A percentile compares a stretch with the other conserved stretches of the same genome.
These are phyloP conservation scores for Tetracentron sinense DNA, from an alignment of 164 flowering plant species.

Conservation along the genomic window DNA sequence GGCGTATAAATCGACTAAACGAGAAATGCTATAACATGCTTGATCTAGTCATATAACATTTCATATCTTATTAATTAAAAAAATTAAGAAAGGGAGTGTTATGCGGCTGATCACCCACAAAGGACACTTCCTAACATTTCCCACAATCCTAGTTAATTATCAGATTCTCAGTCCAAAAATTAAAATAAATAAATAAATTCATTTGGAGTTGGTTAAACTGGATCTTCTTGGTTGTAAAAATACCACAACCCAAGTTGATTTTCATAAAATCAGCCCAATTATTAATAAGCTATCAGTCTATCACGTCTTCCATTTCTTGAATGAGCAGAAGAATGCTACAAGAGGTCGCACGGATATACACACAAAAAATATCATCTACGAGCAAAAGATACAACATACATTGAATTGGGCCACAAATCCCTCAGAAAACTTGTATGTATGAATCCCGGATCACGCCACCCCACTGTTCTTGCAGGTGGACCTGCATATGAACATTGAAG, in stretches of 20 bases:
- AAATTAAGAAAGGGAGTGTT: too few relatives aligned
- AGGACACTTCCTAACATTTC: background rate
- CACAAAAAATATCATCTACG: background rate
- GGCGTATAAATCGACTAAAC: background rate
- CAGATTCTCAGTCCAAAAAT: background rate
- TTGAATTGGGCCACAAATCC: slow-evolving; percentile 73
- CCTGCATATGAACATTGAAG: slow-evolving; percentile 36
- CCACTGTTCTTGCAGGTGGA: slow-evolving; percentile 91
- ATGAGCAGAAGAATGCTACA: background rate
- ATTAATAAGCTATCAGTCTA: too few relatives aligned
- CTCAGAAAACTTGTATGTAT: slow-evolving; percentile 82
- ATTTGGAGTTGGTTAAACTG: background rate
- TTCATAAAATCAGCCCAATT: background rate
- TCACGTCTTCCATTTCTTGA: background rate
- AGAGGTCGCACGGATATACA: background rate
- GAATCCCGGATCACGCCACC: slow-evolving; percentile 98
- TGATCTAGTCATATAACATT: background rate
- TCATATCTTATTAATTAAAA: too few relatives aligned
- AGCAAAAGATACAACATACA: slow-evolving; percentile 29
- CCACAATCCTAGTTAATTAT: background rate
- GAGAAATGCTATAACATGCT: background rate
- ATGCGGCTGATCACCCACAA: too few relatives aligned
- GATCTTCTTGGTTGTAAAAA: background rate
- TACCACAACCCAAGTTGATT: too few relatives aligned
- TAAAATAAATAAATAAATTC: too few relatives aligned